Base-by-base conservation (phyloP, 1,139 yeast species). In the Taphrina deformans region DNA sequence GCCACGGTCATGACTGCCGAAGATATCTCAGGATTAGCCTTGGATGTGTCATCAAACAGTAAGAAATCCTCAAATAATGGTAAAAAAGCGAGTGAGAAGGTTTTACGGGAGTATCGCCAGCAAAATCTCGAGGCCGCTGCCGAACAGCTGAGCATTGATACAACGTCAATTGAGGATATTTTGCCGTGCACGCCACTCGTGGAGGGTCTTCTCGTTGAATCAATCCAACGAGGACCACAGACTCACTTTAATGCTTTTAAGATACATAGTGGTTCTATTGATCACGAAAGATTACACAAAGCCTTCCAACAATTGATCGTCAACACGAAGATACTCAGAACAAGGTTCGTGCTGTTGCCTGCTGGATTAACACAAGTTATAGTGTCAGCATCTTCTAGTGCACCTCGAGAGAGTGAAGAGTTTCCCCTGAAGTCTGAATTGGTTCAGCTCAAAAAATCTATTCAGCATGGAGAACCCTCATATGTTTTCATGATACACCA, bases 181-280 rank as follows among this genome's bases (percentile, higher is more conserved):
- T 27, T 65, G 4, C 72, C 72, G 3, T 70, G 72, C 48, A 65
- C 72, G 4, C 68, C 73, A 7, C 60, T 71, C 7, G 71, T 70
- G 27, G 73, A 69, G 41, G 72, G 72, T 2, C 67, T 71, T 6
- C 45, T 71, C 6, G 66, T 69, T 6, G 66, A 67, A 10, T 64
- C 69, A 9, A 50, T 65, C 16, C 61, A 65, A 9, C 45, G 44
- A 3, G 27, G 31, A 3, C 40, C 21, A 5, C 31, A 50, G 5
- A n/a, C 48, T 10, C 68, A 69, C 40, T 55, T 66, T 41, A 66
- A 68, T 45, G 26, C 46, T 9, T 64, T 65, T 52, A 52, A n/a
- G 24, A 60, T 69, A 14, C 41, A 21, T 14, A 14, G 53, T 29
- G 21, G 16, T 16, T 2, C 33, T 5, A 51, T 69, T 3, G 66